phyloP scores from a whole-genome alignment of 768 basidiomycete genomes.

The Lentinus tigrinus region DNA sequence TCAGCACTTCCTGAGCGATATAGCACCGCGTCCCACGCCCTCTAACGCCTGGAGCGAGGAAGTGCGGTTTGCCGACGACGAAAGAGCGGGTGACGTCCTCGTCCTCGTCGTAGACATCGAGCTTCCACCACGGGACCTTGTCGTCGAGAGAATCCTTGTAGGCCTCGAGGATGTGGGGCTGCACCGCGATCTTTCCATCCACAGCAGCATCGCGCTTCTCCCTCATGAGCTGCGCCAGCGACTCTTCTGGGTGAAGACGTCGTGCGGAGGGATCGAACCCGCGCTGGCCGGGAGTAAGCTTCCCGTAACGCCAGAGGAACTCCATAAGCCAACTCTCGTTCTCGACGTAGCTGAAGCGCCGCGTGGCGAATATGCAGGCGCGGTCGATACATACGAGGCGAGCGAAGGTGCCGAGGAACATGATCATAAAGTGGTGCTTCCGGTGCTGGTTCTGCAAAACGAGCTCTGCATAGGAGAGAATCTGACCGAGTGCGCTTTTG shows the following conservation, averaged over 20 bases:
- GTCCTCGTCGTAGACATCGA: neutral
- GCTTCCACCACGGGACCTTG: neutral
- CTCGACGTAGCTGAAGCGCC: neutral
- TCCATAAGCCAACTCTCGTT: neutral
- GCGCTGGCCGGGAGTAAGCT: neutral
- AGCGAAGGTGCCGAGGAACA: neutral
- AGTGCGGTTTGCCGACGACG: slow-evolving; percentile 10
- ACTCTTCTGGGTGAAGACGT: neutral
- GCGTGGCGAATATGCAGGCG: neutral
- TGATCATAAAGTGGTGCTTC: slow-evolving; percentile 1
- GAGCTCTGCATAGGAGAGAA: neutral
- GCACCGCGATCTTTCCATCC: too few relatives aligned
- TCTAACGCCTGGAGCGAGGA: neutral
- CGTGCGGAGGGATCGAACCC: neutral
- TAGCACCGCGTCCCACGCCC: slow-evolving; percentile 13
- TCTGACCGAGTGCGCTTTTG: neutral
- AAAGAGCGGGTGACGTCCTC: too few relatives aligned
- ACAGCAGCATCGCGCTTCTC: too few relatives aligned
- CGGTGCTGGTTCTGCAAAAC: neutral
- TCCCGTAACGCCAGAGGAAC: neutral
- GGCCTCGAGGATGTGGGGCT: neutral
- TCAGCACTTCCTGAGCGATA: too few relatives aligned
- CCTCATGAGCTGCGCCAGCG: neutral
- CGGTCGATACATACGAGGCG: slow-evolving; percentile 1
- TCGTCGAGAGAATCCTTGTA: neutral